Evolutionary conservation across 345 rosid species (phyloP).

Genomic region (Geranium brycei): DNA sequence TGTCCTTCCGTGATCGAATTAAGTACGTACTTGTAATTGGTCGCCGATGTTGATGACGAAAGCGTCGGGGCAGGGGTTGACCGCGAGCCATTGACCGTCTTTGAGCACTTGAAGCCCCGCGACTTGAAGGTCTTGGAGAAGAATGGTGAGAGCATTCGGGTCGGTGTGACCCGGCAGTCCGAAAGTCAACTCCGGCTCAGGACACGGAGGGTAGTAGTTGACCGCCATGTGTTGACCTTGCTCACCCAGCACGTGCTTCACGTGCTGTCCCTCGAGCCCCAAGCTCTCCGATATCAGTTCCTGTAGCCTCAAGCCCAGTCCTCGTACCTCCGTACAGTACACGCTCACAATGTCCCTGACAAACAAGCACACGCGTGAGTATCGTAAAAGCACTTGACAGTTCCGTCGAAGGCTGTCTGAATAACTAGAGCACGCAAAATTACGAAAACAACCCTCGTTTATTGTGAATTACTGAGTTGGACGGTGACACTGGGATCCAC

Average conservation of each 20-base stretch:
- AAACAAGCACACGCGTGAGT: not conserved
- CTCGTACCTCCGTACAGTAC: constrained; percentile 52
- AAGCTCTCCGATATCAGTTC: constrained; percentile 87
- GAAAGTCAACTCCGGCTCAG: constrained; percentile 82
- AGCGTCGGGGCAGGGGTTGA: constrained; percentile 64
- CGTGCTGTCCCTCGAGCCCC: constrained; percentile 44
- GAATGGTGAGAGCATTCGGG: constrained; percentile 75
- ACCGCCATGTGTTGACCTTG: constrained; percentile 98
- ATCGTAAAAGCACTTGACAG: too few species aligned
- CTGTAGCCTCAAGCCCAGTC: constrained; percentile 41
- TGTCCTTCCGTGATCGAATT: too few species aligned
- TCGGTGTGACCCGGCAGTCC: constrained; percentile 88
- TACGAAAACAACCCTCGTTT: too few species aligned
- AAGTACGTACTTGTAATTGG: constrained; percentile 50
- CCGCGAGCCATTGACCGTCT: constrained; percentile 63
- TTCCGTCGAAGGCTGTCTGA: too few species aligned
- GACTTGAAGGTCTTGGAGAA: constrained; percentile 67
- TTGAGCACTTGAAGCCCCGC: constrained; percentile 82
- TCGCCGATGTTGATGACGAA: constrained; percentile 86
- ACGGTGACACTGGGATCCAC: not conserved
- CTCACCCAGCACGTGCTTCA: constrained; percentile 46
- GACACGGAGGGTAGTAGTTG: constrained; percentile 85
- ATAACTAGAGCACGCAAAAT: too few species aligned
- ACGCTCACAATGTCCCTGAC: constrained; percentile 46
- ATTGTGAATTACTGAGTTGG: too few species aligned